Conservation (phyloP, 306 rosid species). For the Casuarina equisetifolia region DNA sequence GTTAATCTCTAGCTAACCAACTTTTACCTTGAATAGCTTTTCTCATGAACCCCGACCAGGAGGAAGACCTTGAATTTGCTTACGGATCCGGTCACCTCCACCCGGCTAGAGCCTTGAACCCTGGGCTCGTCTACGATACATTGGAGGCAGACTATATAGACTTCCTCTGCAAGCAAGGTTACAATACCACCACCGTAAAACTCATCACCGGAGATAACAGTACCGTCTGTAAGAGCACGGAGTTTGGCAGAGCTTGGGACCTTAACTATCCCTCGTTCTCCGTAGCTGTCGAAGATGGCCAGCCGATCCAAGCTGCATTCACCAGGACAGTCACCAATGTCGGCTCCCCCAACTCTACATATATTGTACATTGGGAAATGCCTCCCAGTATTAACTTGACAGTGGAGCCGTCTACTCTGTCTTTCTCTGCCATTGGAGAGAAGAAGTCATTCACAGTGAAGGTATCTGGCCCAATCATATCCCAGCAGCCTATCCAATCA, state of each 20-base stretch:
- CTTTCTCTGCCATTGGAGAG: conserved; percentile 28
- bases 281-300: conserved; percentile 29
- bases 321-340: conserved; percentile 34
- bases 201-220: conserved; percentile 30
- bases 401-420: conserved; percentile 12
- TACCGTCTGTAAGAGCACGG: conserved; percentile 18
- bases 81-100: conserved; percentile 27
- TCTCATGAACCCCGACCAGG: conserved; percentile 26
- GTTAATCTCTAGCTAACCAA: not conserved
- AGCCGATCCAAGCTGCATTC: conserved; percentile 10
- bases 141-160: conserved; percentile 9
- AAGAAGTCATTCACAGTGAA: conserved; percentile 17
- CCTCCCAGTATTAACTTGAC: not conserved
- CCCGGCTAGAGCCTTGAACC: conserved; percentile 7
- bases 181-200: conserved; percentile 9
- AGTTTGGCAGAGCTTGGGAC: conserved; percentile 15
- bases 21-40: conserved; percentile 16
- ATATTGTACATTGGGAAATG: not conserved
- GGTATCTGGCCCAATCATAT: conserved; percentile 11
- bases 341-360: conserved; percentile 31
- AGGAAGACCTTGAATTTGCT: conserved; percentile 32
- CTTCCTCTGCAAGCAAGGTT: conserved; percentile 22
- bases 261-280: conserved; percentile 21
- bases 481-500: conserved; percentile 20
- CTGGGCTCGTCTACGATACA: conserved; percentile 29